Percentiles rank a stretch among this genome's conserved stretches.
Conservation (phyloP, 1,139 yeast genomes). For the Pneumocystis canis region DNA sequence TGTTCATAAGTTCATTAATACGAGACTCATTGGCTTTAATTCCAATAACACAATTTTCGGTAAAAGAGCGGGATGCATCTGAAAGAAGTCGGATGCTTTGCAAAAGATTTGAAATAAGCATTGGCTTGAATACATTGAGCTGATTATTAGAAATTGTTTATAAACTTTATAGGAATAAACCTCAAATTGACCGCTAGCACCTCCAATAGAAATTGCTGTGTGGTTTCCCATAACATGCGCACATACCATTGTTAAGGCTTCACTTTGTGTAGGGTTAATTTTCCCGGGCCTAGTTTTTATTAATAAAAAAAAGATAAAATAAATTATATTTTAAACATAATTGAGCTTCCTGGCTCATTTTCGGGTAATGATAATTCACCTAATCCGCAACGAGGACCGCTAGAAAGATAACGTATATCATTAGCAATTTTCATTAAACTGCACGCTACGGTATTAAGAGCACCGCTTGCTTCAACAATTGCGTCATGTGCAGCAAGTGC, state of each 20-base stretch:
- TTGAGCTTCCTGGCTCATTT: slow-evolving; percentile 85
- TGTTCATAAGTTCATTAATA: slow-evolving; percentile 74
- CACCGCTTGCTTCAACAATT: slow-evolving; percentile 92
- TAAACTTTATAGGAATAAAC: slow-evolving; percentile 16
- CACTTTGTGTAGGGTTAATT: slow-evolving; percentile 98
- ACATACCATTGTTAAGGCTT: slow-evolving; percentile 96
- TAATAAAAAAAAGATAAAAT: background rate
- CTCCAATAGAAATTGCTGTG: slow-evolving; percentile 86
- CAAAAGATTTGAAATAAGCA: slow-evolving; percentile 77
- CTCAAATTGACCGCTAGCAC: slow-evolving; percentile 97
- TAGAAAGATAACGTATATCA: slow-evolving; percentile 93
- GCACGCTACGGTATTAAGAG: slow-evolving; percentile 84
- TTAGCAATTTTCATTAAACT: slow-evolving; percentile 92
- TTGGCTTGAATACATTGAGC: slow-evolving; percentile 91
- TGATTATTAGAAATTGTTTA: background rate
- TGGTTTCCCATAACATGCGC: slow-evolving; percentile 96
- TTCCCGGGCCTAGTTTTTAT: slow-evolving; percentile 95
- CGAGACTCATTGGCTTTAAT: slow-evolving; percentile 77
- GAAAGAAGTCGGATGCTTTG: slow-evolving; percentile 76
- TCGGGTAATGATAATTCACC: slow-evolving; percentile 92
- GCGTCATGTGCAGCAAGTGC: slow-evolving; percentile 99
- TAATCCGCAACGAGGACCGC: slow-evolving; percentile 98
- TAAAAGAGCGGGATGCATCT: slow-evolving; percentile 80
- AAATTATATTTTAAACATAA: background rate
- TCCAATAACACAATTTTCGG: slow-evolving; percentile 89